Conservation (phyloP, 1,284 basidiomycete species). For the Heterobasidion parviporum region DNA sequence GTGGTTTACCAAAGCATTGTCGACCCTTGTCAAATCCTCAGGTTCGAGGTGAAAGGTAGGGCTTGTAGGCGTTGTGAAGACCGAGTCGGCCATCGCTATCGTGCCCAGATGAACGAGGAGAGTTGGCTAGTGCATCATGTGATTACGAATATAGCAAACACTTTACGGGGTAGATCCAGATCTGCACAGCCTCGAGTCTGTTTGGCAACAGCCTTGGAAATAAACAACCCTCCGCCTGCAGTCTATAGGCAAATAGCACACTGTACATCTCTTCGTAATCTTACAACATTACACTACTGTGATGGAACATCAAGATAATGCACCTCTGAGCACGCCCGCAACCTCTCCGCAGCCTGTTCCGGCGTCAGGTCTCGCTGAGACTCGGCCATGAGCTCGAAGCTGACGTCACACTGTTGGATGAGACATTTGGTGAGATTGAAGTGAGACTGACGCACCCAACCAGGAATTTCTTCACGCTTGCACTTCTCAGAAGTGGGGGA, state of each 20-base stretch:
- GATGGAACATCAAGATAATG: slow-evolving; percentile 39
- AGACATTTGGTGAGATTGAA: neutral
- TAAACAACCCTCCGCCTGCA: neutral
- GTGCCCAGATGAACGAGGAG: neutral
- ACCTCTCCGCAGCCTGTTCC: slow-evolving; percentile 75
- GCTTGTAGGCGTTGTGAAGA: neutral
- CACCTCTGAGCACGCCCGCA: slow-evolving; percentile 42
- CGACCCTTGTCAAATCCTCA: neutral
- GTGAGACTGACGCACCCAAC: slow-evolving; percentile 59
- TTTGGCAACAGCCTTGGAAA: neutral
- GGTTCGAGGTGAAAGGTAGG: neutral
- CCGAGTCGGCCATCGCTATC: neutral
- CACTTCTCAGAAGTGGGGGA: slow-evolving; percentile 80
- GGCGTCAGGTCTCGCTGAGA: slow-evolving; percentile 87
- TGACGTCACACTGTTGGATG: slow-evolving; percentile 18
- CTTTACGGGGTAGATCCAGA: no score
- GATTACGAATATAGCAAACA: no score
- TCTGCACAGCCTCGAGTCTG: neutral
- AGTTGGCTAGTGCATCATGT: neutral
- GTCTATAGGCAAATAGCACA: no score
- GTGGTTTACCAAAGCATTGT: neutral
- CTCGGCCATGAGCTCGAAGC: slow-evolving; percentile 90
- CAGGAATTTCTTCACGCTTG: slow-evolving; percentile 83
- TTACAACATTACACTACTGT: neutral
- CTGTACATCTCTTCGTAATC: neutral